A percentile compares a stretch with the other conserved stretches of the same genome.
Conservation (phyloP, 2,329 filamentous ascomycete species). For the Xylaria sp. region DNA sequence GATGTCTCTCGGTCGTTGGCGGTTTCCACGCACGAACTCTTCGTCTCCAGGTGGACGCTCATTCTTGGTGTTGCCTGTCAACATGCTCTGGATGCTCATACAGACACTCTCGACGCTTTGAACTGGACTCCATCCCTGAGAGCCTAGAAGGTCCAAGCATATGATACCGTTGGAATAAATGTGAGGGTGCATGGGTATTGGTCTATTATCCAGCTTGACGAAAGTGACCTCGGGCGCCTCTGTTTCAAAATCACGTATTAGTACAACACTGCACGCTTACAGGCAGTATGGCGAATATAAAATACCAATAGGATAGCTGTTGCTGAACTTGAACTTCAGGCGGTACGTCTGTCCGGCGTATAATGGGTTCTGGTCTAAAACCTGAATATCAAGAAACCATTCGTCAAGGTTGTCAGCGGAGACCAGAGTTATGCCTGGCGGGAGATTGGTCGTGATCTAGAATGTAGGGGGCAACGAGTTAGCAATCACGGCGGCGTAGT, state of each 20-base stretch:
- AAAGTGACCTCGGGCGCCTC: slow-evolving; percentile 97
- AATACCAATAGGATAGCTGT: slow-evolving; percentile 88
- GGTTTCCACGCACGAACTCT: slow-evolving; percentile 86
- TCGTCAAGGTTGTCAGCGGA: slow-evolving; percentile 84
- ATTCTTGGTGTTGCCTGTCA: slow-evolving; percentile 92
- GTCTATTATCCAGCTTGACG: slow-evolving; percentile 69
- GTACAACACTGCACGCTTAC: slow-evolving; percentile 4
- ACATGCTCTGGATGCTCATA: slow-evolving; percentile 97
- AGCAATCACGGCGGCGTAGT: slow-evolving; percentile 9
- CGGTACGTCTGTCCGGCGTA: slow-evolving; percentile 84
- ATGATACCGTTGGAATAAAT: slow-evolving; percentile 99
- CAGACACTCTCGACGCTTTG: slow-evolving; percentile 97
- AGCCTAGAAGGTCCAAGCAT: slow-evolving; percentile 90
- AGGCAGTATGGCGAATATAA: slow-evolving; percentile 16
- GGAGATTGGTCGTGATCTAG: slow-evolving; percentile 66
- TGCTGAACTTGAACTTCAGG: slow-evolving; percentile 86
- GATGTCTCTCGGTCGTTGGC: slow-evolving; percentile 84
- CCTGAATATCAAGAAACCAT: slow-evolving; percentile 92
- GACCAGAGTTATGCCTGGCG: slow-evolving; percentile 80
- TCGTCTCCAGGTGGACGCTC: slow-evolving; percentile 91
- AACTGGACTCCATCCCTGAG: slow-evolving; percentile 92
- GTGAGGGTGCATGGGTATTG: slow-evolving; percentile 94
- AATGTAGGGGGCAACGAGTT: not conserved
- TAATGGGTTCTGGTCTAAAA: slow-evolving; percentile 89
- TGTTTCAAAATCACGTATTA: slow-evolving; percentile 51